Conservation (phyloP, 2,329 filamentous ascomycete genomes). For the Intubia oerlemansii region DNA sequence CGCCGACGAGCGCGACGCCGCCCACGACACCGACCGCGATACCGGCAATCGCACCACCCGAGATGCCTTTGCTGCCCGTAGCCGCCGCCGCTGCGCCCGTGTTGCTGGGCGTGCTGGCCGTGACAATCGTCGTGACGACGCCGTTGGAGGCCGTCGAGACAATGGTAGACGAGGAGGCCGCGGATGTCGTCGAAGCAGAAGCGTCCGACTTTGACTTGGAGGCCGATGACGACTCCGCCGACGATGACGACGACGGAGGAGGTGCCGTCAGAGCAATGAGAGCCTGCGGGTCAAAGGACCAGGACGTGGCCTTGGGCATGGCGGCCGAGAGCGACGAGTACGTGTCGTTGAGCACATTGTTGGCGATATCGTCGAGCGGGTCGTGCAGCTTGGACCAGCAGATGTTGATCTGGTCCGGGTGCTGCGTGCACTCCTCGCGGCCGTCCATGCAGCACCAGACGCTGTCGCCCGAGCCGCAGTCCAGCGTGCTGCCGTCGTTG, state of each 20-base stretch:
- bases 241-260: slow-evolving; percentile 1
- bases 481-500: slow-evolving; percentile 6
- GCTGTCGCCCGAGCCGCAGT: slow-evolving; percentile 5
- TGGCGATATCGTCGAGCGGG: slow-evolving; percentile 7
- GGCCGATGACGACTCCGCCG: not conserved
- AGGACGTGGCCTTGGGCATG: slow-evolving; percentile 4
- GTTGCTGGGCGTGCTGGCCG: too few species aligned
- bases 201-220: not conserved
- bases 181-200: not conserved
- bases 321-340: slow-evolving; percentile 7
- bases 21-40: slow-evolving; percentile 3
- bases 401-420: slow-evolving; percentile 7
- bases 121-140: too few species aligned
- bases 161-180: not conserved
- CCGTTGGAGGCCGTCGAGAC: not conserved
- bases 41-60: slow-evolving; percentile 5
- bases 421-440: slow-evolving; percentile 5
- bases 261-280: slow-evolving; percentile 5
- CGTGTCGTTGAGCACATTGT: slow-evolving; percentile 4
- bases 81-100: not conserved
- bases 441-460: slow-evolving; percentile 7
- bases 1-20: slow-evolving; percentile 3
- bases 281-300: slow-evolving; percentile 4
- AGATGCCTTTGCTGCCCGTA: not conserved
- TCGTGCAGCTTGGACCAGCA: slow-evolving; percentile 7